Base-by-base conservation (phyloP, 768 basidiomycete species). In the Clathrus columnatus region DNA sequence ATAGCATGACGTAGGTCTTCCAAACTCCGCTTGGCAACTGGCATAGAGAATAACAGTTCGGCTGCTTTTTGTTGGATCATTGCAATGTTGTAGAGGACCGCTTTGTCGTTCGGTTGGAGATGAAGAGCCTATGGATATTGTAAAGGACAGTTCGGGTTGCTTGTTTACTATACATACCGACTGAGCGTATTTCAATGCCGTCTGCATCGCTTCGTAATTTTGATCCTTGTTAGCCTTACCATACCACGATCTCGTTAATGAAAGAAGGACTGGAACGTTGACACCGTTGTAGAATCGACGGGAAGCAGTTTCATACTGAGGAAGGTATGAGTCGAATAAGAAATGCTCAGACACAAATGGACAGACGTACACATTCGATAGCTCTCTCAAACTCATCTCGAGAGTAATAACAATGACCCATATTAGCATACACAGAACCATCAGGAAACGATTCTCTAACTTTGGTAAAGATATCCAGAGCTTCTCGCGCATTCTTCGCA, bases 41-140 rank as follows among this genome's bases (percentile, higher is more conserved):
- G 75, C 23, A 94, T 70, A 1, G 81, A 76, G 60, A 92, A 84
- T 23, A 98, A 71, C 71, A 97, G 77, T 67, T 97, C 95, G 0
- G 91, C 89, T 0, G 89, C 85, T 69, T 97, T 97, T 67, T 99
- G 96, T 68, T 94, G 85, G 29, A 98, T 92, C 87, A 99, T 94
- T 53, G 95, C 94, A 62, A 97, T 90, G 68, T 99, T 98, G 71
- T 94, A 98, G 43, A 91, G 58, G 50, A 87, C 83, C 2, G 91
- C 88, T 65, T 94, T 93, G 72, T 99, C 96, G 54, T 75, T 79
- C 0, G 93, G 92, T 60, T 87, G 83, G 5, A 92, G 69, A 60
- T 90, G 85, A 16, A 87, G 73, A 1, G 94, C 93, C 94, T 97
- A 60, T 4, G 45, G 36, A 7, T 10, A 50, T 24, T 24, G 55